Base-by-base conservation (phyloP, 768 basidiomycete genomes). In the Termitomyces sp. region DNA sequence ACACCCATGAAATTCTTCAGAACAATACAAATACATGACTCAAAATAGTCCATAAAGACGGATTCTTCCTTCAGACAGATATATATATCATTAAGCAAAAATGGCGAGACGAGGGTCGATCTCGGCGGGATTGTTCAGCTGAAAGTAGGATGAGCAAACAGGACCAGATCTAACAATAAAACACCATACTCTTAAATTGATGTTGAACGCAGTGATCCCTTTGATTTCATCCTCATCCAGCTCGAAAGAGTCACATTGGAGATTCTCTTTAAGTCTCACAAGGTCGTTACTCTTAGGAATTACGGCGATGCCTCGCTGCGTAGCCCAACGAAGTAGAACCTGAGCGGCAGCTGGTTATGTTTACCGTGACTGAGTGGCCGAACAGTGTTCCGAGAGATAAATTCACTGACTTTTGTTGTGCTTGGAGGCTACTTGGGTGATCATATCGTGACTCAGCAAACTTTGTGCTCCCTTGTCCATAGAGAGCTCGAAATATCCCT, bases 271-370 rank as follows among this genome's bases (percentile, higher is more conserved):
- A 56, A 88, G 73, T 32, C 88, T 79, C 16, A 69, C 62, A 4
- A 63, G 55, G 64, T 77, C 66, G 70, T 84, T 85, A 54, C 80
- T 83, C 79, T 94, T 94, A 50, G 91, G 91, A 63, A 94, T 83
- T 49, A 92, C 86, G 38, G 87, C 86, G 61, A 92, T 79, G 11
- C 83, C 86, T 40, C 84, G 85, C 68, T 91, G 89, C 15, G 87
- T 89, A 2, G 89, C 84, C 91, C 91, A 94, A 65, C 90, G 82
- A 57, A 94, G 81, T 42, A 92, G 74, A 24, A 92, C 83, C 71
- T 92, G 90, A 7, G 89, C 89, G 4, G 84, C 70, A 48, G 80
- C 79, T 73, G 63, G n/a, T 82, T 81, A 48, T 40, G 51, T 6
- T 24, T 49, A 33, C 22, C 15, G 55, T 40, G 33, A 61, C 11